Evolutionary conservation across 345 rosid genomes (phyloP).

Genomic region (Gossypium rotundifolium): DNA sequence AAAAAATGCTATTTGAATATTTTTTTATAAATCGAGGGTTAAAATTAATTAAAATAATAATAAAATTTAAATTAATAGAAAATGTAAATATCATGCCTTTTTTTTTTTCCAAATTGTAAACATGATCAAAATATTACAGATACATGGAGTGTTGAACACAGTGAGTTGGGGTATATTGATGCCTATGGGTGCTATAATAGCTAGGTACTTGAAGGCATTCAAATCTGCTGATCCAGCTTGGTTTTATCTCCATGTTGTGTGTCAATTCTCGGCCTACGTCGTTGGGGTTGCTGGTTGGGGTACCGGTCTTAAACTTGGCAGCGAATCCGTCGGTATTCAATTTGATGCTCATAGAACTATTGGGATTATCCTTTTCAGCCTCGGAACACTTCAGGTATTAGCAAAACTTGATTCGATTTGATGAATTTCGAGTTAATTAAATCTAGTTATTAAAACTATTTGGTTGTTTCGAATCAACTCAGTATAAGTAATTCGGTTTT

Average conservation of each 20-base stretch:
- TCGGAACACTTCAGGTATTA: conserved; percentile 75
- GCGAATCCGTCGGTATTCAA: conserved; percentile 51
- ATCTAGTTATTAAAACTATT: no score
- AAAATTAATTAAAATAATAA: no score
- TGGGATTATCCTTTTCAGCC: conserved; percentile 73
- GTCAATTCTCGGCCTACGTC: conserved; percentile 68
- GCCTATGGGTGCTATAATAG: conserved; percentile 69
- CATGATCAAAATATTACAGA: conserved; percentile 29
- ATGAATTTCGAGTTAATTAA: no score
- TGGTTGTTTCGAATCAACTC: no score
- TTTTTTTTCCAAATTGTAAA: no score
- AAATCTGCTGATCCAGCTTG: conserved; percentile 76
- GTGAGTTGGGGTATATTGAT: conserved; percentile 86
- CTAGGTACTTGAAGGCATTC: conserved; percentile 76
- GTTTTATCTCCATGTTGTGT: conserved; percentile 77
- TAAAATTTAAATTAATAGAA: no score
- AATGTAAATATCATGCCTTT: no score
- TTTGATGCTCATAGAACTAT: conserved; percentile 51
- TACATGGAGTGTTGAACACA: conserved; percentile 73
- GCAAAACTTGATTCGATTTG: no score
- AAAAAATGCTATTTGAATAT: no score
- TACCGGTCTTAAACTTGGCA: conserved; percentile 81
- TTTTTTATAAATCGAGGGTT: no score
- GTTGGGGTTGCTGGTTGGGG: conserved; percentile 89
- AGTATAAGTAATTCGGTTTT: no score